Evolutionary conservation across 148 eudicot species (phyloP).

Genomic region (Chenopodium quinoa): DNA sequence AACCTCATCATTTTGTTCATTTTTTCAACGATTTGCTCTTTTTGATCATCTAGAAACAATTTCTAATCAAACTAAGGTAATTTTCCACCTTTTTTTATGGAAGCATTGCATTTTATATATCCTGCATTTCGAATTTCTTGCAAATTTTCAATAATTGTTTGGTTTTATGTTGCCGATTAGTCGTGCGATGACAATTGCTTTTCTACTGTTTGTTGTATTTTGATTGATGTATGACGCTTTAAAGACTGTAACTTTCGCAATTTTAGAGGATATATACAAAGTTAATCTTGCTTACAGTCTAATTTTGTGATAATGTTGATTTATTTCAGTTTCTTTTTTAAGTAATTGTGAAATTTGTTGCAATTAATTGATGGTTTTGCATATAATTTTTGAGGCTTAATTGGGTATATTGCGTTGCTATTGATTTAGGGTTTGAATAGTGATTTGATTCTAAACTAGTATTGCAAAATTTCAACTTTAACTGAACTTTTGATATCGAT

Average conservation of each 20-base stretch:
- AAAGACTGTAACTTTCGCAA: constrained; percentile 13
- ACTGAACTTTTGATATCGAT: neutral
- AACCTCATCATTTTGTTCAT: neutral
- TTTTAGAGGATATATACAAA: neutral
- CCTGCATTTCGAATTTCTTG: neutral
- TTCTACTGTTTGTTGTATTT: neutral
- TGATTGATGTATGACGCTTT: neutral
- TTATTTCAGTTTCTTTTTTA: neutral
- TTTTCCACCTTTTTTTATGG: neutral
- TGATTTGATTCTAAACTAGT: no score
- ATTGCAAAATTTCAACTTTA: neutral
- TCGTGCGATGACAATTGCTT: neutral
- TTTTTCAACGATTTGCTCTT: neutral
- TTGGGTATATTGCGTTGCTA: constrained; percentile 7
- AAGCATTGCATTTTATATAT: neutral
- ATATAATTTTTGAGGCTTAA: neutral
- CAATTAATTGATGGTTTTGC: constrained; percentile 12
- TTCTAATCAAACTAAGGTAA: neutral
- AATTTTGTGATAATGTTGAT: constrained; percentile 3
- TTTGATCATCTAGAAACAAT: no score
- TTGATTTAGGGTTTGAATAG: neutral
- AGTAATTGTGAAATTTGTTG: neutral
- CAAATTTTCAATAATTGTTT: neutral
- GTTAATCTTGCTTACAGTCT: neutral
- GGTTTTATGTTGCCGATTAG: neutral